Evolutionary conservation across 495 filamentous ascomycete species (phyloP).

Genomic region (Penicillium cinerascens): DNA sequence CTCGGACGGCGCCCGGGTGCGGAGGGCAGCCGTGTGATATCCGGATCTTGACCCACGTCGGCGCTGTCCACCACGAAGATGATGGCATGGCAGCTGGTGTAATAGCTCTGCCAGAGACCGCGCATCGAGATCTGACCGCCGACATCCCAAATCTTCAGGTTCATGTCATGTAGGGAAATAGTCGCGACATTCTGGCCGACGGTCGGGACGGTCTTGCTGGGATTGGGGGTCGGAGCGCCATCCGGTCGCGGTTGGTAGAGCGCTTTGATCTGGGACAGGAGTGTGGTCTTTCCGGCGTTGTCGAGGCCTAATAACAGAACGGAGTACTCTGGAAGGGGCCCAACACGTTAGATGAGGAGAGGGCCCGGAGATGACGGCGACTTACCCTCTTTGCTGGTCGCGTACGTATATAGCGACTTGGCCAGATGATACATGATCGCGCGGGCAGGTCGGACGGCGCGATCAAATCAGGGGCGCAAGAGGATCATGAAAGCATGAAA

Average conservation of each 20-base stretch:
- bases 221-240: conserved; percentile 50
- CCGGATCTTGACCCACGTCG: conserved; percentile 78
- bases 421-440: conserved; percentile 89
- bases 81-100: conserved; percentile 88
- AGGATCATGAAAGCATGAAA: conserved; percentile 19
- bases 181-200: conserved; percentile 96
- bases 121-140: conserved; percentile 88
- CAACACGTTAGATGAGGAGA: neutral
- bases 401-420: conserved; percentile 89
- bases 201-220: conserved; percentile 80
- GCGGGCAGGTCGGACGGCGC: conserved; percentile 14
- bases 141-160: conserved; percentile 98
- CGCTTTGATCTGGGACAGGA: conserved; percentile 92
- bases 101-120: conserved; percentile 94
- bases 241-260: conserved; percentile 66
- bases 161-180: conserved; percentile 83
- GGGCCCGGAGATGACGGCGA: neutral
- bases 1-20: conserved; percentile 27
- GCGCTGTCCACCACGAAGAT: conserved; percentile 95
- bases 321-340: conserved; percentile 71
- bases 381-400: conserved; percentile 90
- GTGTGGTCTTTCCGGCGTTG: conserved; percentile 97
- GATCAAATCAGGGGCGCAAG: conserved; percentile 12
- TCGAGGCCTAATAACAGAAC: conserved; percentile 95
- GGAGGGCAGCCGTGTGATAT: conserved; percentile 34